phyloP scores from a whole-genome alignment of 768 basidiomycete species.

The Trametes cinnabarina region DNA sequence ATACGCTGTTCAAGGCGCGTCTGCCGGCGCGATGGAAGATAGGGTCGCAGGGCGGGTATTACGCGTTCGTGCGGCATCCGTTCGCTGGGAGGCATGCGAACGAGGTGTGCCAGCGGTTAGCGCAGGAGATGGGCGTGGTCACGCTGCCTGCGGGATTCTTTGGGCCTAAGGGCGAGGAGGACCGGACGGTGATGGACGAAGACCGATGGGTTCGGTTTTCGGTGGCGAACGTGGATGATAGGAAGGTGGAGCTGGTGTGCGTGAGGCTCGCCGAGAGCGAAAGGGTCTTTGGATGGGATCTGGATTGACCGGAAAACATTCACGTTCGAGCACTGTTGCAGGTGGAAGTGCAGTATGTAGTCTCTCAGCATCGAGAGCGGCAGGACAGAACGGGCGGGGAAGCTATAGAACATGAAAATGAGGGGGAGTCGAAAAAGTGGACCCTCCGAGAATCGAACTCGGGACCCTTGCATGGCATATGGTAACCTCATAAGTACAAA shows the following conservation, averaged over 20 bases:
- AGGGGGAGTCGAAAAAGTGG: slow-evolving; percentile 29
- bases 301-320: slow-evolving; percentile 12
- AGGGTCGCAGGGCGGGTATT: slow-evolving; percentile 70
- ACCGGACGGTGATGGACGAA: slow-evolving; percentile 36
- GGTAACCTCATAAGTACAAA: slow-evolving; percentile 61
- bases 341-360: too few species aligned
- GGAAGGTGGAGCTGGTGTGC: slow-evolving; percentile 51
- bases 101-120: slow-evolving; percentile 59
- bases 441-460: slow-evolving; percentile 65
- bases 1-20: slow-evolving; percentile 49
- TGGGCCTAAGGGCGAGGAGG: slow-evolving; percentile 26
- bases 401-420: too few species aligned
- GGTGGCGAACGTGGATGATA: slow-evolving; percentile 76
- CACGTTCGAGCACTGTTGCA: too few species aligned
- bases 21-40: slow-evolving; percentile 60
- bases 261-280: slow-evolving; percentile 45
- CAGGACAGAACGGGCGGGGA: neutral
- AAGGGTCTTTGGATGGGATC: slow-evolving; percentile 38
- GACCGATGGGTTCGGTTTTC: slow-evolving; percentile 76
- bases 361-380: too few species aligned
- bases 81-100: slow-evolving; percentile 46
- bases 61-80: slow-evolving; percentile 73
- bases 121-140: slow-evolving; percentile 60
- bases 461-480: slow-evolving; percentile 54
- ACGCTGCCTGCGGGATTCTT: slow-evolving; percentile 69